Conservation (phyloP, 2,329 filamentous ascomycete species). For the Trichophyton mentagrophytes region DNA sequence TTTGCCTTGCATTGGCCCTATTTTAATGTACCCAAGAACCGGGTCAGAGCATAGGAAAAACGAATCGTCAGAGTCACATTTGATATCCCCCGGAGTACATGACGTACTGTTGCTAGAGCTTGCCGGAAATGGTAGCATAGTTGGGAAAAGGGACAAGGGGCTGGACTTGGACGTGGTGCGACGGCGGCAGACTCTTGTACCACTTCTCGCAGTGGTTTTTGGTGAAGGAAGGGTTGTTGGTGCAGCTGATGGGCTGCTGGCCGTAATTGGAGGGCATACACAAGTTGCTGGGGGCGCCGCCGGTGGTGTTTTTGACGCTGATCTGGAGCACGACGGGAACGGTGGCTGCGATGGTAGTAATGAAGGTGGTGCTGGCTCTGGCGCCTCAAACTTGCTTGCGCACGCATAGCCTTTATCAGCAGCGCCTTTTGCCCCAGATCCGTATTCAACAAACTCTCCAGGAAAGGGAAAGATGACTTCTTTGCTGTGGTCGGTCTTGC, state of each 20-base stretch:
- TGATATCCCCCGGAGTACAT: slow-evolving; percentile 7
- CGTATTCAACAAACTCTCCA: slow-evolving; percentile 11
- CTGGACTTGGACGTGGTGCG: neutral
- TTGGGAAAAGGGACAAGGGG: neutral
- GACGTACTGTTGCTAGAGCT: neutral
- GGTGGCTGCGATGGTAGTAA: neutral
- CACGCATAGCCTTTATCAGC: slow-evolving; percentile 3
- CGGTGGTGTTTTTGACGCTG: neutral
- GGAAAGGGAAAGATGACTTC: slow-evolving; percentile 11
- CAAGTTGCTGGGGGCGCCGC: neutral
- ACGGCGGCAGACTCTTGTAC: neutral
- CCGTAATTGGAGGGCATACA: neutral
- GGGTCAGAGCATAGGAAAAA: slow-evolving; percentile 9
- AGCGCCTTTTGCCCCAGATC: neutral
- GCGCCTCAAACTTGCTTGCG: neutral
- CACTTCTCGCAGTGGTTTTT: neutral
- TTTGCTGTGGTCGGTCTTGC: slow-evolving; percentile 6
- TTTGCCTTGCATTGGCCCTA: slow-evolving; percentile 7
- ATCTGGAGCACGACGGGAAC: neutral
- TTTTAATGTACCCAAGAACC: slow-evolving; percentile 5
- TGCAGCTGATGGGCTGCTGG: neutral
- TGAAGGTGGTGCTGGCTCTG: neutral
- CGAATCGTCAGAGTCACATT: slow-evolving; percentile 9
- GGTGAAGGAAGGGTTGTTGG: neutral
- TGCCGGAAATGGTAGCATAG: neutral